Conservation (phyloP, 169 alveolate genomes). For the Cryptosporidium xiaoi region DNA sequence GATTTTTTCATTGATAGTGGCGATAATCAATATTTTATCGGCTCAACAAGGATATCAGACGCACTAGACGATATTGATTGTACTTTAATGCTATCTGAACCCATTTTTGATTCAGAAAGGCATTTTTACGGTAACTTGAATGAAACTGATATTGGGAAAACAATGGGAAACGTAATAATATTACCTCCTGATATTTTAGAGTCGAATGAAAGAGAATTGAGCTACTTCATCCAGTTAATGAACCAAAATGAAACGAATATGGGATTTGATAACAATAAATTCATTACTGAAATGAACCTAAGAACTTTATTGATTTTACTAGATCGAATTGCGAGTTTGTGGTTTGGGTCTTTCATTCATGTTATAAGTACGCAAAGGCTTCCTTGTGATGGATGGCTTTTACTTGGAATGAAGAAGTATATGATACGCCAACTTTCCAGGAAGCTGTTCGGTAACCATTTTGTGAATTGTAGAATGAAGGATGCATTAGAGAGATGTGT, state of each 20-base stretch:
- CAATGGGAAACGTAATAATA: conserved; percentile 31
- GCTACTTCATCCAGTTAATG: not conserved
- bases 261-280: not conserved
- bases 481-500: conserved; percentile 63
- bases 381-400: conserved; percentile 58
- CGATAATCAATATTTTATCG: not conserved
- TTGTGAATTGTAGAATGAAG: conserved; percentile 51
- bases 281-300: conserved; percentile 6
- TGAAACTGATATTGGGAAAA: conserved; percentile 37
- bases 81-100: conserved; percentile 21
- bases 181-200: conserved; percentile 13
- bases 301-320: conserved; percentile 12
- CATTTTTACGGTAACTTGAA: conserved; percentile 6
- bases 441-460: conserved; percentile 46
- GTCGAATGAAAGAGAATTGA: not conserved
- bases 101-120: conserved; percentile 25
- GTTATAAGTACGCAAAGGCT: conserved; percentile 36
- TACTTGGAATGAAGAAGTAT: conserved; percentile 52
- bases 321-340: conserved; percentile 57
- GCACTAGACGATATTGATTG: conserved; percentile 8
- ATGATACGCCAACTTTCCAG: conserved; percentile 40
- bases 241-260: not conserved
- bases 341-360: conserved; percentile 71
- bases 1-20: not conserved
- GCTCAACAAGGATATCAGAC: conserved; percentile 22